A percentile compares a stretch with the other conserved stretches of the same genome.
These are phyloP conservation scores for Pythium scleroteichum DNA, from an alignment of 352 stramenopile species.

Conservation along the genomic window DNA sequence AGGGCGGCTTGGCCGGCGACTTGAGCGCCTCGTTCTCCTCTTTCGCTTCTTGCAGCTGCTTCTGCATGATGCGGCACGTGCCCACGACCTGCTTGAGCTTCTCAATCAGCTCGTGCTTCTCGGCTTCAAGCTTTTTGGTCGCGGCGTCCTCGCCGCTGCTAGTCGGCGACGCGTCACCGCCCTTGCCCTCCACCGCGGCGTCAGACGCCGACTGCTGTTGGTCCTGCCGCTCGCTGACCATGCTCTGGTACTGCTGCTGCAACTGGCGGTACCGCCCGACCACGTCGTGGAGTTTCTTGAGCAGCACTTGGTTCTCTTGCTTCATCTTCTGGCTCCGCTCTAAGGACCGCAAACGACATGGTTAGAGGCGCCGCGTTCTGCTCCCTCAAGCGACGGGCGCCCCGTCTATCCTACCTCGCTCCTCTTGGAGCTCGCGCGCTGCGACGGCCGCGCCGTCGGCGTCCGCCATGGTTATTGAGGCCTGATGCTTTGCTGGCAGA, in stretches of 20 bases:
- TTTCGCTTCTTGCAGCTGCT: conserved; percentile 65
- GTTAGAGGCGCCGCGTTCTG: conserved; percentile 1
- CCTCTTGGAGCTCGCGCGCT: conserved; percentile 23
- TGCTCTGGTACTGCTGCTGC: conserved; percentile 48
- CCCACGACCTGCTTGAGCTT: conserved; percentile 77
- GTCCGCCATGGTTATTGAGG: conserved; percentile 21
- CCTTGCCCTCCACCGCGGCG: conserved; percentile 7
- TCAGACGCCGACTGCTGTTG: conserved; percentile 24
- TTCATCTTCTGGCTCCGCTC: conserved; percentile 42
- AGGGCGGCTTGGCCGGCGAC: conserved; percentile 34
- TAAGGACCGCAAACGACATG: conserved; percentile 5
- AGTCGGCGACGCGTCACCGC: conserved; percentile 20
- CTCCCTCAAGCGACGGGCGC: not conserved
- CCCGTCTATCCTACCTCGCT: conserved; percentile 15
- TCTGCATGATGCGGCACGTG: conserved; percentile 69
- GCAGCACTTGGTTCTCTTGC: conserved; percentile 56
- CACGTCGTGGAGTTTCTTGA: conserved; percentile 59
- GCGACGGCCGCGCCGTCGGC: conserved; percentile 7
- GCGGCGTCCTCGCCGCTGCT: conserved; percentile 29
- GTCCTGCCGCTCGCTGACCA: conserved; percentile 30
- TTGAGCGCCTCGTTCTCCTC: conserved; percentile 54
- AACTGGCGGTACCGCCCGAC: conserved; percentile 52
- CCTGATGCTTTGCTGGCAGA: conserved; percentile 20
- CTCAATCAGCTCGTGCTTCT: conserved; percentile 75
- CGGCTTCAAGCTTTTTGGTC: conserved; percentile 52